Base-by-base conservation (phyloP, 805 yeast genomes). In the Lipomyces lipofer region DNA sequence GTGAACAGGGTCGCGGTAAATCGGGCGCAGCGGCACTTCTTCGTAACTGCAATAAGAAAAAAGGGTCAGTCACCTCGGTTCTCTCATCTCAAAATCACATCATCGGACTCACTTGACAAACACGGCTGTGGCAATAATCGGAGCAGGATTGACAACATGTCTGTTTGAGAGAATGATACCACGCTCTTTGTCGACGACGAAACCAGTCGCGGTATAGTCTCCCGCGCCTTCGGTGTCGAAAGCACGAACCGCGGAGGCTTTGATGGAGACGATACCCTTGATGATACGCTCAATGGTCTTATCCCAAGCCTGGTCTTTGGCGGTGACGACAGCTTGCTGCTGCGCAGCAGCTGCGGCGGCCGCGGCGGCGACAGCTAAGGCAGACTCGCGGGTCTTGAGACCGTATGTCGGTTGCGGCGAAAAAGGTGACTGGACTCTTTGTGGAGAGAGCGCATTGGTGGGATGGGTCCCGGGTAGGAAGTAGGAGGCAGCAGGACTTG, bases 191-290 rank as follows among this genome's bases (percentile, higher is more conserved):
- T 58, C 62, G 29, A 58, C 60, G 25, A 58, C 60, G 36, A 58
- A 58, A 13, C 62, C 62, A 3, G 62, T 58, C 32, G 62, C 62
- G 27, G 62, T 58, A 45, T 58, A 58, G 43, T 55, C 53, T 25
- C 62, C 62, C 4, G 60, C 42, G 19, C 49, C 35, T 36, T 58
- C 62, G 17, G 62, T 54, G 27, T 58, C 62, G 30, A 58, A 58
- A 8, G 60, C 49, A 5, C 62, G 56, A 27, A 55, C 62, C 17
- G 54, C 51, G 19, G 62, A 50, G 13, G 62, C 59, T 28, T 51
- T 56, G 33, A 58, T 55, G 1, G 62, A 58, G n/a, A 58, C 62
- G 15, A 58, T 55, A 19, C 62, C 62, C 33, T 51, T 50, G 49
- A 58, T 43, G 19, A 58, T 52, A 15, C 62, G 59, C 25, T 58